Conservation (phyloP, 177 flowering plant genomes). For the Vitis hybrid region DNA sequence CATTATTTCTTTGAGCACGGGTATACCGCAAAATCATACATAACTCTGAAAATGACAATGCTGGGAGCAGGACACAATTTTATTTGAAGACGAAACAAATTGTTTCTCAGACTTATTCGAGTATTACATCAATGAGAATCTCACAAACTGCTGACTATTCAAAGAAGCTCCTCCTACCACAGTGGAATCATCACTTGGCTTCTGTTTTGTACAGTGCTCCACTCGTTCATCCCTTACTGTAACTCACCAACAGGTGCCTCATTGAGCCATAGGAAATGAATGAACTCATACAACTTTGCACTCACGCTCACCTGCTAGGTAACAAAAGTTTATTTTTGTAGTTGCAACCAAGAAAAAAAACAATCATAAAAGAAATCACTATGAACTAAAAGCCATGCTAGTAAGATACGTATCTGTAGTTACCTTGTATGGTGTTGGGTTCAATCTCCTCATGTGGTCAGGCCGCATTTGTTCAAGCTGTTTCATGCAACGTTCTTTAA, state of each 20-base stretch:
- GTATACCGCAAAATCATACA: too few relatives aligned
- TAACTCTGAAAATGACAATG: too few relatives aligned
- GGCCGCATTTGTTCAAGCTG: conserved; percentile 93
- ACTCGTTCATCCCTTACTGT: conserved; percentile 40
- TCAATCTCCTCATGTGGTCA: conserved; percentile 96
- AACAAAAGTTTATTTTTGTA: not conserved
- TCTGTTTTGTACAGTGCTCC: not conserved
- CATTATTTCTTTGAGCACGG: too few relatives aligned
- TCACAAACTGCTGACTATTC: not conserved
- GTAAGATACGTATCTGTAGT: not conserved
- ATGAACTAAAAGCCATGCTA: too few relatives aligned
- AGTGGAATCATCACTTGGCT: conserved; percentile 24
- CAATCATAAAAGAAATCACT: not conserved
- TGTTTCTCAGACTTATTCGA: too few relatives aligned
- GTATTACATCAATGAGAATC: not conserved
- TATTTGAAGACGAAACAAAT: too few relatives aligned
- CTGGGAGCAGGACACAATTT: too few relatives aligned
- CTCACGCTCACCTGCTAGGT: conserved; percentile 88
- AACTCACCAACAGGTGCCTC: conserved; percentile 99
- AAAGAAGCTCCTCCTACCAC: conserved; percentile 10
- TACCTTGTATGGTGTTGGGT: conserved; percentile 99
- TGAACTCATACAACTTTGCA: conserved; percentile 92
- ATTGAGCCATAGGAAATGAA: conserved; percentile 96
- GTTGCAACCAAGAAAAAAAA: not conserved
- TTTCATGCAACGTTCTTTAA: conserved; percentile 70